These are phyloP conservation scores for Candida sanyaensis DNA, from an alignment of 1,139 yeast species.

Conservation along the genomic window DNA sequence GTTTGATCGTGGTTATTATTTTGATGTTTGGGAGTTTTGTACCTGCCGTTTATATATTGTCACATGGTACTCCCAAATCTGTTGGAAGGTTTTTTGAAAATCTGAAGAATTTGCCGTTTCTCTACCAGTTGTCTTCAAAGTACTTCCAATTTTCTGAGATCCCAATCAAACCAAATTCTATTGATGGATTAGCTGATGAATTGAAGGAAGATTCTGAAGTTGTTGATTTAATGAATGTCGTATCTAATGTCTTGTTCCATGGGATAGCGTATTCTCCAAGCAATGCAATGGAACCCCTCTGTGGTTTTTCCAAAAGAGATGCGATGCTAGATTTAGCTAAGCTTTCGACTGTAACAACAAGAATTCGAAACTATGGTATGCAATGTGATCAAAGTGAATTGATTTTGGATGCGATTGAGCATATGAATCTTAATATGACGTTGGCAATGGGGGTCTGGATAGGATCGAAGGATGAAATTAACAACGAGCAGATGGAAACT, in stretches of 20 bases:
- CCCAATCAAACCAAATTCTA: conserved; percentile 6
- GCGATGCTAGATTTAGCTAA: conserved; percentile 56
- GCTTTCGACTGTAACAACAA: conserved; percentile 57
- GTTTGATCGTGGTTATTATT: conserved; percentile 14
- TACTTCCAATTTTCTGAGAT: conserved; percentile 7
- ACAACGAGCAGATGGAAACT: conserved; percentile 42
- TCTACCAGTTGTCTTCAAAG: conserved; percentile 10
- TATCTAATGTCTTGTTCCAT: conserved; percentile 36
- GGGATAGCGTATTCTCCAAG: conserved; percentile 66
- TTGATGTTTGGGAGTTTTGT: conserved; percentile 22
- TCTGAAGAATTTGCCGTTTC: conserved; percentile 9
- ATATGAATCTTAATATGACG: conserved; percentile 54
- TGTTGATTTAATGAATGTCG: conserved; percentile 29
- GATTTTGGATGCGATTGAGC: conserved; percentile 54
- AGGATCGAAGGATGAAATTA: conserved; percentile 41
- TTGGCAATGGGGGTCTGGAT: conserved; percentile 69
- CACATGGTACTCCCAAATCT: conserved; percentile 22
- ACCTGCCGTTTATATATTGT: conserved; percentile 22
- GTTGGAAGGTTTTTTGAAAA: conserved; percentile 21
- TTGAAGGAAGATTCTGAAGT: conserved; percentile 32
- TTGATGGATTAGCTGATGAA: conserved; percentile 23
- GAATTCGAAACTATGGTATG: conserved; percentile 61
- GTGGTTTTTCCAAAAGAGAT: conserved; percentile 52
- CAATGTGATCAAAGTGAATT: conserved; percentile 61
- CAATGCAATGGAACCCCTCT: conserved; percentile 49